These are phyloP conservation scores for Xerocomellus amylosporus DNA, from an alignment of 768 basidiomycete genomes.

Conservation along the genomic window DNA sequence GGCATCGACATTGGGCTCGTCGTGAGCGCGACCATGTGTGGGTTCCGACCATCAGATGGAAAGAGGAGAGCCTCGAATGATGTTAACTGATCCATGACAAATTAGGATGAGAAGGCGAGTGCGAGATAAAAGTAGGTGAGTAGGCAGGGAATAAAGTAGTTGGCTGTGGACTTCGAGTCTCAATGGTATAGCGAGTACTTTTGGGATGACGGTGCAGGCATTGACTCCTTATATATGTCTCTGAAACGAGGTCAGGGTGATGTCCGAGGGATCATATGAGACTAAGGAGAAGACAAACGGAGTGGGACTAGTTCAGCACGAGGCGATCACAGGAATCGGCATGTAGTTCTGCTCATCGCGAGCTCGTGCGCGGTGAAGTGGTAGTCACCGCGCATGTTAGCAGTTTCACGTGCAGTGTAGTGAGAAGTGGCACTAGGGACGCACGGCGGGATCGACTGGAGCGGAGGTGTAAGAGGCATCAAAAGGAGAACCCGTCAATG, in stretches of 20 bases:
- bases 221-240: constrained; percentile 29
- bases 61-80: constrained; percentile 74
- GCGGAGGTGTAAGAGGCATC: constrained; percentile 7
- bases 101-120: constrained; percentile 13
- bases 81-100: constrained; percentile 58
- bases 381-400: background rate
- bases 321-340: constrained; percentile 31
- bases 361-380: constrained; percentile 3
- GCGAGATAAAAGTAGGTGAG: constrained; percentile 17
- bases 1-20: constrained; percentile 56
- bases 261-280: constrained; percentile 23
- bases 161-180: constrained; percentile 15
- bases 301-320: constrained; percentile 35
- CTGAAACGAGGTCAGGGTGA: constrained; percentile 43
- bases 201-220: constrained; percentile 14
- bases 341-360: constrained; percentile 8
- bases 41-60: constrained; percentile 73
- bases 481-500: constrained; percentile 10
- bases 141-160: constrained; percentile 21
- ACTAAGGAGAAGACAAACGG: constrained; percentile 25
- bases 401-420: constrained; percentile 16
- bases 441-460: background rate
- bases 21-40: constrained; percentile 70
- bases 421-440: constrained; percentile 6
- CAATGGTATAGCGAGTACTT: constrained; percentile 23